These are phyloP conservation scores for Clarireedia hainanense DNA, from an alignment of 2,329 filamentous ascomycete genomes.

Conservation along the genomic window DNA sequence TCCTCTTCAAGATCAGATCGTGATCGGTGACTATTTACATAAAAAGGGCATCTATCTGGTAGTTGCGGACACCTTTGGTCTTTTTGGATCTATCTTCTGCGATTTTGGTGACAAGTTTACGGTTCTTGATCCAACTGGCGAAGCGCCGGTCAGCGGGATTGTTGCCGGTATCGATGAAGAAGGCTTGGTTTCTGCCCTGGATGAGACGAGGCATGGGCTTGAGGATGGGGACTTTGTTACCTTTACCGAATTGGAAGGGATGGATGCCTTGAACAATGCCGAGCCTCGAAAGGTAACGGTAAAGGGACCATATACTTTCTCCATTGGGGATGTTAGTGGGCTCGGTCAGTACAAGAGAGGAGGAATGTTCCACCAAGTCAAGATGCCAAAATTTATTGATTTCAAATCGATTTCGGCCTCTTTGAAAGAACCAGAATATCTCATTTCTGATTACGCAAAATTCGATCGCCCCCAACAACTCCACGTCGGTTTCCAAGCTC, in stretches of 20 bases:
- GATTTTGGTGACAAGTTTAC: slow-evolving; percentile 96
- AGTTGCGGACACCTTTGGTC: slow-evolving; percentile 79
- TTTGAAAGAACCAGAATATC: slow-evolving; percentile 77
- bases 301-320: slow-evolving; percentile 95
- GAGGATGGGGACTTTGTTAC: slow-evolving; percentile 96
- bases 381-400: slow-evolving; percentile 91
- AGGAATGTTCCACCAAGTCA: slow-evolving; percentile 90
- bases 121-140: slow-evolving; percentile 81
- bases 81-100: slow-evolving; percentile 94
- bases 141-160: slow-evolving; percentile 80
- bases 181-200: slow-evolving; percentile 83
- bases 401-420: slow-evolving; percentile 77
- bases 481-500: slow-evolving; percentile 84
- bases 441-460: slow-evolving; percentile 95
- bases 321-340: slow-evolving; percentile 84
- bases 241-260: slow-evolving; percentile 86
- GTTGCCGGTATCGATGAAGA: slow-evolving; percentile 84
- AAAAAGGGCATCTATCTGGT: slow-evolving; percentile 87
- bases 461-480: slow-evolving; percentile 91
- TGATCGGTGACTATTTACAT: slow-evolving; percentile 89
- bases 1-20: slow-evolving; percentile 69
- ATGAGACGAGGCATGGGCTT: slow-evolving; percentile 89
- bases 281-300: slow-evolving; percentile 87
- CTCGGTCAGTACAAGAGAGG: slow-evolving; percentile 83
- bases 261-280: slow-evolving; percentile 77